Conservation (phyloP, 2,329 filamentous ascomycete species). For the Hirsutella rhossiliensis region DNA sequence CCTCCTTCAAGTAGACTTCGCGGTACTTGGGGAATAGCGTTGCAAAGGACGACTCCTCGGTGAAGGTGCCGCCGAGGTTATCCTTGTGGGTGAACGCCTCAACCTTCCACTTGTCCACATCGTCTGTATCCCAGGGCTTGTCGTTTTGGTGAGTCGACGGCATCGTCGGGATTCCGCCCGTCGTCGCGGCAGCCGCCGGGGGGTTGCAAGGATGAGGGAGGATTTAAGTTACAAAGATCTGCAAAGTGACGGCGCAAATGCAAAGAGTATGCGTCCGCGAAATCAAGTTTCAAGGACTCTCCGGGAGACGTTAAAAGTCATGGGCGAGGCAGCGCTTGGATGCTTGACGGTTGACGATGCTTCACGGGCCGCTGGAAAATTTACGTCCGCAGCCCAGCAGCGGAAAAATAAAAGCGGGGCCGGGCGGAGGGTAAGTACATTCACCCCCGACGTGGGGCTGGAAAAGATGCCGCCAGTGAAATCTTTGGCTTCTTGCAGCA, state of each 20-base stretch:
- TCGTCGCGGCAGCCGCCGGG: too few relatives aligned
- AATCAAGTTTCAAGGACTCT: too few relatives aligned
- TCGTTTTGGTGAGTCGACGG: constrained; percentile 82
- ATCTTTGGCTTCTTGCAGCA: not conserved
- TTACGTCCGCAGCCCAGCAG: not conserved
- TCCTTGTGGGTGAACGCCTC: constrained; percentile 78
- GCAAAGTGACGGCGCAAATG: too few relatives aligned
- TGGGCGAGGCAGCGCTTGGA: not conserved
- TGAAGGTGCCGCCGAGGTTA: constrained; percentile 75
- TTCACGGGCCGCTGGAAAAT: not conserved
- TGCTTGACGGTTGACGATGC: not conserved
- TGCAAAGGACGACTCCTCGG: constrained; percentile 84
- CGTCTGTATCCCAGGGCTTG: constrained; percentile 92
- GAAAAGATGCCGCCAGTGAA: not conserved
- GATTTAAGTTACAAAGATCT: too few relatives aligned
- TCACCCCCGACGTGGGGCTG: too few relatives aligned
- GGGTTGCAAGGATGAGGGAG: too few relatives aligned
- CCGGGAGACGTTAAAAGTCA: not conserved
- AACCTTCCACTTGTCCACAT: constrained; percentile 94
- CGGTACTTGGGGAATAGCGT: constrained; percentile 92
- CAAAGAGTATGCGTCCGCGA: too few relatives aligned
- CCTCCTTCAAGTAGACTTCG: constrained; percentile 83
- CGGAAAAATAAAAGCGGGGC: not conserved
- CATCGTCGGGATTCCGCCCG: constrained; percentile 38
- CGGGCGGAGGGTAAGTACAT: not conserved